Percentiles rank a stretch among this genome's conserved stretches.
These are phyloP conservation scores for Penicillium sp. DNA, from an alignment of 2,329 filamentous ascomycete genomes.

Conservation along the genomic window DNA sequence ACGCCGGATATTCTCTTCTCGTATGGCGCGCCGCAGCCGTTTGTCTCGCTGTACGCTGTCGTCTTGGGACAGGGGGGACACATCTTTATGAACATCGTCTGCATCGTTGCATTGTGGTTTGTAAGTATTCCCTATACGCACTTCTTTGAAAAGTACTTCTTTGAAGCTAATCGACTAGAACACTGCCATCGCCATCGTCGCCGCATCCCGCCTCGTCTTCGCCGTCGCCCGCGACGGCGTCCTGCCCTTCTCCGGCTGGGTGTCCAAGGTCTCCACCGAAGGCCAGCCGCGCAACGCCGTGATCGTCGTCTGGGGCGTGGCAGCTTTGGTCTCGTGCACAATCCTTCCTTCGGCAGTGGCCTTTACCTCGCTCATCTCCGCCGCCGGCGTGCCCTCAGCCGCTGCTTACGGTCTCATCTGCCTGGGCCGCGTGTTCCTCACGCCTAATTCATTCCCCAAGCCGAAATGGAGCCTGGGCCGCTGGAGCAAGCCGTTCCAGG, in stretches of 20 bases:
- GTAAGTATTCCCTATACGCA: constrained; percentile 31
- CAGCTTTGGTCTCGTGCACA: constrained; percentile 55
- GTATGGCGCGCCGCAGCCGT: constrained; percentile 55
- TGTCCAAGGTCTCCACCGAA: constrained; percentile 49
- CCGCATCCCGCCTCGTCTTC: constrained; percentile 59
- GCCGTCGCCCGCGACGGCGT: constrained; percentile 61
- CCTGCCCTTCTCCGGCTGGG: constrained; percentile 57
- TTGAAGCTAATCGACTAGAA: constrained; percentile 42
- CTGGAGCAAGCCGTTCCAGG: constrained; percentile 46
- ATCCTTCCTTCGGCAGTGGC: constrained; percentile 54
- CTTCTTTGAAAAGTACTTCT: constrained; percentile 2
- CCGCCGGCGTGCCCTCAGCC: constrained; percentile 50
- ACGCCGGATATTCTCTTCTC: constrained; percentile 51
- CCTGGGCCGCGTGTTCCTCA: constrained; percentile 46
- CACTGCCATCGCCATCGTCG: constrained; percentile 57
- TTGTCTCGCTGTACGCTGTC: constrained; percentile 56
- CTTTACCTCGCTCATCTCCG: constrained; percentile 53
- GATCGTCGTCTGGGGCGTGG: constrained; percentile 54
- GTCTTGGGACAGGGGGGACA: constrained; percentile 55
- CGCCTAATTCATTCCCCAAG: constrained; percentile 46
- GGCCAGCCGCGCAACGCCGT: constrained; percentile 60
- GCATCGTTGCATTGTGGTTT: constrained; percentile 50
- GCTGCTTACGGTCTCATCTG: constrained; percentile 53
- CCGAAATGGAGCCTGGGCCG: constrained; percentile 46
- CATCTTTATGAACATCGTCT: constrained; percentile 60